These are phyloP conservation scores for Cordyceps farinosa DNA, from an alignment of 2,329 filamentous ascomycete genomes.

Conservation along the genomic window DNA sequence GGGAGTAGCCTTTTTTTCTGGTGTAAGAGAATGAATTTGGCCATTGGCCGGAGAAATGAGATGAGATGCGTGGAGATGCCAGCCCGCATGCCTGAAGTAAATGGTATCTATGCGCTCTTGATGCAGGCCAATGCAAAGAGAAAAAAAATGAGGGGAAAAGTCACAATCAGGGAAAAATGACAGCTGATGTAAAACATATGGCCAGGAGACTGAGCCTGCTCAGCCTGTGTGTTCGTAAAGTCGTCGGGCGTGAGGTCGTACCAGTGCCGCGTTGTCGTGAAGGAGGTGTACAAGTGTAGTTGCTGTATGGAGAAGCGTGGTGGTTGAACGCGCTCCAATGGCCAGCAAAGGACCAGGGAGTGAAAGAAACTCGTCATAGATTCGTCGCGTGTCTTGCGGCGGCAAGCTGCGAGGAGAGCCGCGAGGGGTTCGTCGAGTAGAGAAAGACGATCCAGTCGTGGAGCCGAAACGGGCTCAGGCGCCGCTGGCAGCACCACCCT, in stretches of 20 bases:
- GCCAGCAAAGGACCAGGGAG: too few species aligned
- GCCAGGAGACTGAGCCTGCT: not conserved
- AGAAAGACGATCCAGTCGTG: constrained; percentile 47
- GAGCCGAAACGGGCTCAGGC: constrained; percentile 39
- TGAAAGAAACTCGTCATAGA: not conserved
- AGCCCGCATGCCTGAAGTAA: not conserved
- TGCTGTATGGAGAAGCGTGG: not conserved
- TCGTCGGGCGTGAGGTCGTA: not conserved
- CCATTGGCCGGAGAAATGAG: not conserved
- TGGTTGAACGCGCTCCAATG: not conserved
- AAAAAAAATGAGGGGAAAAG: not conserved
- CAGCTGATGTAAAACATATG: not conserved
- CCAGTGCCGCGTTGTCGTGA: not conserved
- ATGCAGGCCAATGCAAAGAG: too few species aligned
- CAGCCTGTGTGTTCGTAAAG: not conserved
- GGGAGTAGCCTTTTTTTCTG: not conserved
- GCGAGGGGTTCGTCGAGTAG: constrained; percentile 46
- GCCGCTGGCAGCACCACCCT: constrained; percentile 28
- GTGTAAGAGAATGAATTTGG: not conserved
- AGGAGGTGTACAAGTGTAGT: not conserved
- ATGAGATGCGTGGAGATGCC: not conserved
- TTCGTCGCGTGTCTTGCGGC: constrained; percentile 3
- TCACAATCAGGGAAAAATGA: too few species aligned
- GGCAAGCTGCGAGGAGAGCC: constrained; percentile 46
- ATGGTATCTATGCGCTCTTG: constrained; percentile 1